phyloP scores from a whole-genome alignment of 1,284 basidiomycete species.

The Uromyces viciae-fabae region DNA sequence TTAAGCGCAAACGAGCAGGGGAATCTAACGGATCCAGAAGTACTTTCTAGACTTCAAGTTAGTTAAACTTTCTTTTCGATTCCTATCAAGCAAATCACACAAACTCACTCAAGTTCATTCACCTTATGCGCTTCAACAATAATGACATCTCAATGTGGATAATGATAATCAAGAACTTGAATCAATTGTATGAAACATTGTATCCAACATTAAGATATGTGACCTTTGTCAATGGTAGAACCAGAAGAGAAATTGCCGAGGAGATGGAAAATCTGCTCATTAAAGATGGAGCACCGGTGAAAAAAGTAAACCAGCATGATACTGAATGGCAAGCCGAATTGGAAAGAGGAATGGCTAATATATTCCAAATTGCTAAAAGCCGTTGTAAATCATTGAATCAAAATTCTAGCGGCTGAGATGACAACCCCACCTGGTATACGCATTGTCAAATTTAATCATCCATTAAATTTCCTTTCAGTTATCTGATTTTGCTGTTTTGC shows the following conservation, averaged over 20 bases:
- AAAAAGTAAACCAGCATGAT: conserved; percentile 2
- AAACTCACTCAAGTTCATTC: no score
- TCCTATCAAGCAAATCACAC: background rate
- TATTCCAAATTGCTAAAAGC: conserved; percentile 31
- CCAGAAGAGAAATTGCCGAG: conserved; percentile 66
- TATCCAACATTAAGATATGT: conserved; percentile 77
- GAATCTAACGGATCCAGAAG: conserved; percentile 49
- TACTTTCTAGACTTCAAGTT: conserved; percentile 49
- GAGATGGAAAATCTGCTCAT: conserved; percentile 65
- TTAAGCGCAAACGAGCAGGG: conserved; percentile 76
- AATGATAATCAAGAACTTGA: conserved; percentile 57
- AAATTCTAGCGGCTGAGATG: no score
- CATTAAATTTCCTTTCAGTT: no score
- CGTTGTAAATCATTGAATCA: conserved; percentile 24
- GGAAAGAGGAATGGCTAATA: conserved; percentile 11
- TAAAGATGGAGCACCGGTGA: background rate
- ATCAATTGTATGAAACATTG: conserved; percentile 68
- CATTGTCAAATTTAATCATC: no score
- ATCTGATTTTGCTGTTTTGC: no score
- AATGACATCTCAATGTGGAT: background rate
- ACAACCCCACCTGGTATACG: no score
- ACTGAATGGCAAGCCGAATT: conserved; percentile 14
- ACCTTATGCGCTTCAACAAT: no score
- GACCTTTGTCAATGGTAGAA: conserved; percentile 83
- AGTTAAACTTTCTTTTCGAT: conserved; percentile 12